Conservation (phyloP, 208 protist genomes). For the Leishmania tropica region DNA sequence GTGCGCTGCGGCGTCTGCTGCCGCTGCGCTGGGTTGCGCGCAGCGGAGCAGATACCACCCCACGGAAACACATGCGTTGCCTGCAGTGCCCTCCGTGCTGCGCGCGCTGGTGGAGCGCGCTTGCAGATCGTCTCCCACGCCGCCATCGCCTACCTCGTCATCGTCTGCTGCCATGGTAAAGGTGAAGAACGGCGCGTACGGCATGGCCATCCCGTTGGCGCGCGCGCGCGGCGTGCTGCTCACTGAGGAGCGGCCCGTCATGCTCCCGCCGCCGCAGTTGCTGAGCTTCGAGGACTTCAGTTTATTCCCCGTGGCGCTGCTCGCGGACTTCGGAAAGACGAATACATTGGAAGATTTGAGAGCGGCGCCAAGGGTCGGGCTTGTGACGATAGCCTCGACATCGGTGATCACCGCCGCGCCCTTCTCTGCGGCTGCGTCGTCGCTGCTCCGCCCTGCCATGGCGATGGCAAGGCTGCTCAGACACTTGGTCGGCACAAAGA, state of each 20-base stretch:
- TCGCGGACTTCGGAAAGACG: neutral
- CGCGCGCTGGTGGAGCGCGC: conserved; percentile 22
- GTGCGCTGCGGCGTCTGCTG: neutral
- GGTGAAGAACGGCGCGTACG: conserved; percentile 30
- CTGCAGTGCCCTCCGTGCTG: conserved; percentile 19
- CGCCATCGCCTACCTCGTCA: neutral
- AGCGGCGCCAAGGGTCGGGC: neutral
- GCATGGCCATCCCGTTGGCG: neutral
- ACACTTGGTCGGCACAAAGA: conserved; percentile 24
- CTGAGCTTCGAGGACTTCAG: conserved; percentile 10
- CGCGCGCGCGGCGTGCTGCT: conserved; percentile 26
- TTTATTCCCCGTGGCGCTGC: neutral
- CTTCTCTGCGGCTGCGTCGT: neutral
- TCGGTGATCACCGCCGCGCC: neutral
- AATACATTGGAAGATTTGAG: neutral
- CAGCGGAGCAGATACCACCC: conserved; percentile 29
- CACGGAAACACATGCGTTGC: neutral
- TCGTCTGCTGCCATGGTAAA: conserved; percentile 1
- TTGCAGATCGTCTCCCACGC: neutral
- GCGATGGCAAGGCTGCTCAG: conserved; percentile 18
- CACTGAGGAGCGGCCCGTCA: conserved; percentile 16
- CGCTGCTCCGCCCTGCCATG: neutral
- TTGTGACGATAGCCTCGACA: neutral
- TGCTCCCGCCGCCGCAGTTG: conserved; percentile 1
- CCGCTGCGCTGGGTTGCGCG: conserved; percentile 7